Evolutionary conservation across 306 rosid genomes (phyloP).

Genomic region (Prosopis cineraria): DNA sequence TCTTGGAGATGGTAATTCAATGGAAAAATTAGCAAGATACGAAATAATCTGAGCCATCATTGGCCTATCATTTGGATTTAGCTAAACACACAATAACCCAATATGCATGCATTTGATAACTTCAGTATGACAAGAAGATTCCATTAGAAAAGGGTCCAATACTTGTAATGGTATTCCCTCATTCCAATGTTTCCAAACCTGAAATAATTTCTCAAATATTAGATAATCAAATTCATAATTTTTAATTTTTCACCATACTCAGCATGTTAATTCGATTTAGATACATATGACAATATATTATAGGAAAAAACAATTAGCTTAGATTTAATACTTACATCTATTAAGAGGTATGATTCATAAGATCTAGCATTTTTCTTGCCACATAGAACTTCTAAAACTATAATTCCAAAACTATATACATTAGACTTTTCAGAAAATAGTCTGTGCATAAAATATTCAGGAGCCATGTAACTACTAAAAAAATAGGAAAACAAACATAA

Average conservation of each 20-base stretch:
- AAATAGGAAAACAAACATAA: neutral
- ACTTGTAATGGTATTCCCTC: conserved; percentile 32
- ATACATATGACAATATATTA: neutral
- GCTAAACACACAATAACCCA: conserved; percentile 53
- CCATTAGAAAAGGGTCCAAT: conserved; percentile 41
- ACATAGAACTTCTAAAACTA: conserved; percentile 45
- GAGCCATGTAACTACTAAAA: conserved; percentile 48
- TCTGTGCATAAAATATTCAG: conserved; percentile 43
- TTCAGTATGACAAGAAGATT: neutral
- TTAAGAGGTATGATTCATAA: conserved; percentile 14
- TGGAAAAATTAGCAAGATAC: neutral
- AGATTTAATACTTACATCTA: conserved; percentile 28
- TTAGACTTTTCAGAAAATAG: conserved; percentile 49
- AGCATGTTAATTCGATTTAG: neutral
- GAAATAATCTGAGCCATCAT: conserved; percentile 38
- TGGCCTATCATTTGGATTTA: conserved; percentile 45
- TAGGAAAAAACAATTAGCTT: neutral
- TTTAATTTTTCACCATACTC: neutral
- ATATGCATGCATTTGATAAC: conserved; percentile 40
- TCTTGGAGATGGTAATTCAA: neutral
- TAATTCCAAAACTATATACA: conserved; percentile 47
- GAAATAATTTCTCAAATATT: neutral
- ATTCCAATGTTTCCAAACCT: conserved; percentile 54
- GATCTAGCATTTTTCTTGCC: conserved; percentile 36
- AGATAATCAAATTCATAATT: neutral